Percentiles rank a stretch among this genome's conserved stretches.
Conservation (phyloP, 1,284 basidiomycete species). For the Phaffia rhodozyma region DNA sequence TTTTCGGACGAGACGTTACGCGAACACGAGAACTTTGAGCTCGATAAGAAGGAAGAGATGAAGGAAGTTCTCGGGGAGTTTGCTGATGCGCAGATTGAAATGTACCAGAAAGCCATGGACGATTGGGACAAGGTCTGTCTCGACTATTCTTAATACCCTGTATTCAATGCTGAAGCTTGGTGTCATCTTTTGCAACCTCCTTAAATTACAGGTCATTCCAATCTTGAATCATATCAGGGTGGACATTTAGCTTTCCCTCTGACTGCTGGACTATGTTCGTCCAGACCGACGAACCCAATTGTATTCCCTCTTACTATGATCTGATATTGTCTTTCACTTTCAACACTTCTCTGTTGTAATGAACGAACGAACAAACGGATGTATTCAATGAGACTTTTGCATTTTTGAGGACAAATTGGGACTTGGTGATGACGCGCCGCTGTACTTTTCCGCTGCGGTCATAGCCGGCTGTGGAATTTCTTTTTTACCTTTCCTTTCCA, state of each 20-base stretch:
- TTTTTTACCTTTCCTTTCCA: background rate
- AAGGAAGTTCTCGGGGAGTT: constrained; percentile 81
- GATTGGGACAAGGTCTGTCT: constrained; percentile 60
- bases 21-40: constrained; percentile 81
- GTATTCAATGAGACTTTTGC: background rate
- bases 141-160: background rate
- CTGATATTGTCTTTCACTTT: too few relatives aligned
- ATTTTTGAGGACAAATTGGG: background rate
- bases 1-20: constrained; percentile 88
- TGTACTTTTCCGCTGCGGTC: too few relatives aligned
- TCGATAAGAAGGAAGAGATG: constrained; percentile 85
- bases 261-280: too few relatives aligned
- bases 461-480: background rate
- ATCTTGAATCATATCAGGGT: constrained; percentile 74
- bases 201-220: constrained; percentile 49
- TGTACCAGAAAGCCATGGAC: constrained; percentile 80
- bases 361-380: background rate
- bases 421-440: too few relatives aligned
- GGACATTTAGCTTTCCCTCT: constrained; percentile 45
- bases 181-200: background rate
- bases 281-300: too few relatives aligned
- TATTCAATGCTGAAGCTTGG: constrained; percentile 5
- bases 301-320: too few relatives aligned
- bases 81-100: constrained; percentile 87
- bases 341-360: background rate